Evolutionary conservation across 768 basidiomycete species (phyloP).

Genomic region (Pleurotus tuber-regium): DNA sequence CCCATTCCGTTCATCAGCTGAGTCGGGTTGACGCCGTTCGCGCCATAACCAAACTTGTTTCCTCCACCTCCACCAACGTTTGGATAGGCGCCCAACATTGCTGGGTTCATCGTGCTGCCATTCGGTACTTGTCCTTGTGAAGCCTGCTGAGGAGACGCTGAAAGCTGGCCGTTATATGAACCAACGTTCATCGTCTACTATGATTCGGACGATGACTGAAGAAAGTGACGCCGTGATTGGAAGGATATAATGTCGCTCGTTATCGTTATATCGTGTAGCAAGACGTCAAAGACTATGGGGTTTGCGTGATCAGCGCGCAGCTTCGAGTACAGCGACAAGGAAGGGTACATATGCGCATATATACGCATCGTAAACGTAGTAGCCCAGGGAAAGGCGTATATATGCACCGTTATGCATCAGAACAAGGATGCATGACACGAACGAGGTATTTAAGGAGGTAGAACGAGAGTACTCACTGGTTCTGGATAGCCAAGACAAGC

Average conservation of each 20-base stretch:
- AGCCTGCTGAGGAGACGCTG: neutral
- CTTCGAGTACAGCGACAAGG: neutral
- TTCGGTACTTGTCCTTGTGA: neutral
- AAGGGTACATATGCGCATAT: neutral
- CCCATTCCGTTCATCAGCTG: slow-evolving; percentile 21
- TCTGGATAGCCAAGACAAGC: neutral
- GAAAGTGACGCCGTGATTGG: neutral
- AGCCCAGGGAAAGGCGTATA: neutral
- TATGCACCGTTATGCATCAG: neutral
- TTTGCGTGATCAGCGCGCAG: neutral
- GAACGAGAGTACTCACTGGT: neutral
- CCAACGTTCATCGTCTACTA: slow-evolving; percentile 5
- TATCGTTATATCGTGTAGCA: slow-evolving; percentile 3
- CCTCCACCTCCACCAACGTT: neutral
- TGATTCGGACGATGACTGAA: neutral
- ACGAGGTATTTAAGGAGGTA: too few relatives aligned
- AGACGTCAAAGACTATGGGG: neutral
- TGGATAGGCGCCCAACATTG: neutral
- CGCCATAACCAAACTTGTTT: slow-evolving; percentile 7
- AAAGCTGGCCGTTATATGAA: slow-evolving; percentile 3
- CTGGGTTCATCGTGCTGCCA: slow-evolving; percentile 1
- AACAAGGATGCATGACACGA: too few relatives aligned
- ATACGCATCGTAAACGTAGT: too few relatives aligned
- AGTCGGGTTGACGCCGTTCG: slow-evolving; percentile 1
- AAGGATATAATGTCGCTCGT: neutral